Base-by-base conservation (phyloP, 1,284 basidiomycete species). In the Clitocybe nebularis region DNA sequence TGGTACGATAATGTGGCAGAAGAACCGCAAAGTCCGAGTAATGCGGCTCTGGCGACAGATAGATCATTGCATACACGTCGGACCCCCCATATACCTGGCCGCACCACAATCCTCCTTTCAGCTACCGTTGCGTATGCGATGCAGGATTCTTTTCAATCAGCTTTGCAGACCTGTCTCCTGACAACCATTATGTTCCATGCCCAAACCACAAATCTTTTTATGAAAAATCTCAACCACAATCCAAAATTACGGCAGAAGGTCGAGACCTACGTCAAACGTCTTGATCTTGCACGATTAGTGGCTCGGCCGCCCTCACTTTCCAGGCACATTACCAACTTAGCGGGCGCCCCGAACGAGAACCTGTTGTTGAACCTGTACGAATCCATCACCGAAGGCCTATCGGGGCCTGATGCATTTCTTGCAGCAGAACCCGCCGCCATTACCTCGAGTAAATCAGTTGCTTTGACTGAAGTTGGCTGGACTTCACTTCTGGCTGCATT, bases 401-500 rank as follows among this genome's bases (percentile, higher is more conserved):
- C 60, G 3, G 75, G 69, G 14, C 59, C 70, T 6, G 51, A 63
- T 21, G 50, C 58, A 8, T 60, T 58, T 38, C 60, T 79, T 32
- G 67, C 77, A 13, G 52, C 72, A 5, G 60, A 67, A 26, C 59
- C 67, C 13, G 48, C 58, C 7, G 50, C 52, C 6, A 50, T 66
- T 17, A 66, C 67, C 0, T 36, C 55, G 3, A 53, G 59, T 16
- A 72, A 61, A 46, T 63, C 67, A n/a, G 61, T 81, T 13, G 59
- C 73, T 8, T 62, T 89, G 52, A 69, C 74, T 3, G 72, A 78
- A 44, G 59, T 68, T 7, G 62, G 67, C 13, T 89, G 85, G 85
- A 67, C 69, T 0, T 67, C 74, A 1, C 79, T 89, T 50, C 60
- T 89, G 36, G 69, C 67, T 2, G 77, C 72, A 11, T 85, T 86